Evolutionary conservation across 768 basidiomycete genomes (phyloP).

Genomic region (Pleurotus cornucopiae): DNA sequence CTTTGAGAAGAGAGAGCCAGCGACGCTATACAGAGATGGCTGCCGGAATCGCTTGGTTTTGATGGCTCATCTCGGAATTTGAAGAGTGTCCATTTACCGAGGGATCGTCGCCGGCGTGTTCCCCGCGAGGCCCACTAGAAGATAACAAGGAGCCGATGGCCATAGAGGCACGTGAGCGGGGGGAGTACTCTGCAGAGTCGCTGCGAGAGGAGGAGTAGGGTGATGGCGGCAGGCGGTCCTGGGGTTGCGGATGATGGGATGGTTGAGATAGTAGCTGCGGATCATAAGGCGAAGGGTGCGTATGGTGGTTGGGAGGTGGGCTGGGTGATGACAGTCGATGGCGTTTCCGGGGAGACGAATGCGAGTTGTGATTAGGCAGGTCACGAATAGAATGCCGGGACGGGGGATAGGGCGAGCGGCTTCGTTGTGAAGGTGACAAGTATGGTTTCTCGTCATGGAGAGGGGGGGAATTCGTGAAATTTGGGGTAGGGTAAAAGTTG

Average conservation of each 20-base stretch:
- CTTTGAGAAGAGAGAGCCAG: not conserved
- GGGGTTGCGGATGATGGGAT: slow-evolving; percentile 24
- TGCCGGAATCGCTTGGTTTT: not conserved
- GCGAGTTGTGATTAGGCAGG: slow-evolving; percentile 20
- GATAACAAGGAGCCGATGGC: slow-evolving; percentile 69
- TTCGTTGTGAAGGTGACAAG: slow-evolving; percentile 30
- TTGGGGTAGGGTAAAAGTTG: slow-evolving; percentile 37
- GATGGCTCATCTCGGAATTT: slow-evolving; percentile 3
- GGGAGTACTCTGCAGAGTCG: slow-evolving; percentile 66
- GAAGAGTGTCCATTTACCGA: slow-evolving; percentile 7
- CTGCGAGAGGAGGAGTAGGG: slow-evolving; percentile 72
- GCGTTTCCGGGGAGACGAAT: slow-evolving; percentile 55
- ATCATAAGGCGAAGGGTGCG: slow-evolving; percentile 24
- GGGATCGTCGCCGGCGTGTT: slow-evolving; percentile 27
- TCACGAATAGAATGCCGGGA: slow-evolving; percentile 30
- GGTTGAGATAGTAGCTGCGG: slow-evolving; percentile 33
- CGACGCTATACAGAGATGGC: slow-evolving; percentile 1
- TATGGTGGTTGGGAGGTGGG: slow-evolving; percentile 25
- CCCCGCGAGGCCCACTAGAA: slow-evolving; percentile 39
- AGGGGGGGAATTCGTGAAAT: slow-evolving; percentile 29
- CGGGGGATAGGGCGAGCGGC: slow-evolving; percentile 34
- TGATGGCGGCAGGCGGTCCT: slow-evolving; percentile 60
- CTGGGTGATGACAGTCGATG: slow-evolving; percentile 57
- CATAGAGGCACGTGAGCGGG: slow-evolving; percentile 71
- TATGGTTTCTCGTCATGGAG: slow-evolving; percentile 27